Percentiles rank a stretch among this genome's conserved stretches.
Evolutionary conservation across 495 filamentous ascomycete species (phyloP).

Genomic region (Penicillium taxi): DNA sequence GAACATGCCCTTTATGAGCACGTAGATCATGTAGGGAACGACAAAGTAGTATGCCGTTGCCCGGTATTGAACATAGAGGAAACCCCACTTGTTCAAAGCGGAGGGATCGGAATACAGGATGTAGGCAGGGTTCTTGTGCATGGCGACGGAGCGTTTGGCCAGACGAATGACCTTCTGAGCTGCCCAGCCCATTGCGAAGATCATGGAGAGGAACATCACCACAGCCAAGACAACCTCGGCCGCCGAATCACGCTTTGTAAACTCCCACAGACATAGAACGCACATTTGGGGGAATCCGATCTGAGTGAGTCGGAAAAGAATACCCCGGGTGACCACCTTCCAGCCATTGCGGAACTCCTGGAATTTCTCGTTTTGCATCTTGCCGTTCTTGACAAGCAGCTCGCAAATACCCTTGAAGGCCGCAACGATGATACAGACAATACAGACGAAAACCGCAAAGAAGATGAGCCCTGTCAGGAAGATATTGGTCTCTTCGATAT

Average conservation of each 20-base stretch:
- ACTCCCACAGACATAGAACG: conserved; percentile 90
- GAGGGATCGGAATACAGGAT: conserved; percentile 93
- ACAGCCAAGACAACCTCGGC: conserved; percentile 83
- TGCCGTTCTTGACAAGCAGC: conserved; percentile 58
- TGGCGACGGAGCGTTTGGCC: conserved; percentile 75
- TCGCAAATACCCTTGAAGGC: conserved; percentile 78
- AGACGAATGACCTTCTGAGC: conserved; percentile 82
- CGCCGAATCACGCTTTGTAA: conserved; percentile 76
- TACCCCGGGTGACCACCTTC: conserved; percentile 80
- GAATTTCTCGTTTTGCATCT: conserved; percentile 83
- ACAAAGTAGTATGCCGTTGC: conserved; percentile 97
- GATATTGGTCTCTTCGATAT: conserved; percentile 86
- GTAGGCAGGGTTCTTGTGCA: conserved; percentile 96
- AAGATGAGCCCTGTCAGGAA: conserved; percentile 89
- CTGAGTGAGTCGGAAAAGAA: conserved; percentile 80
- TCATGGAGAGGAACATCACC: conserved; percentile 81
- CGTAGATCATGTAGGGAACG: conserved; percentile 71
- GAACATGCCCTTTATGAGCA: conserved; percentile 83
- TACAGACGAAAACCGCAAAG: conserved; percentile 74
- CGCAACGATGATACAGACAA: conserved; percentile 63
- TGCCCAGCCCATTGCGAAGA: conserved; percentile 75
- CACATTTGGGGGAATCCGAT: conserved; percentile 93
- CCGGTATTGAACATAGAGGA: conserved; percentile 95
- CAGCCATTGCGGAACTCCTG: conserved; percentile 90
- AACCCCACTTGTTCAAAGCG: conserved; percentile 96